Percentiles rank a stretch among this genome's conserved stretches.
Evolutionary conservation across 768 basidiomycete genomes (phyloP).

Genomic region (Pisolithus sp.): DNA sequence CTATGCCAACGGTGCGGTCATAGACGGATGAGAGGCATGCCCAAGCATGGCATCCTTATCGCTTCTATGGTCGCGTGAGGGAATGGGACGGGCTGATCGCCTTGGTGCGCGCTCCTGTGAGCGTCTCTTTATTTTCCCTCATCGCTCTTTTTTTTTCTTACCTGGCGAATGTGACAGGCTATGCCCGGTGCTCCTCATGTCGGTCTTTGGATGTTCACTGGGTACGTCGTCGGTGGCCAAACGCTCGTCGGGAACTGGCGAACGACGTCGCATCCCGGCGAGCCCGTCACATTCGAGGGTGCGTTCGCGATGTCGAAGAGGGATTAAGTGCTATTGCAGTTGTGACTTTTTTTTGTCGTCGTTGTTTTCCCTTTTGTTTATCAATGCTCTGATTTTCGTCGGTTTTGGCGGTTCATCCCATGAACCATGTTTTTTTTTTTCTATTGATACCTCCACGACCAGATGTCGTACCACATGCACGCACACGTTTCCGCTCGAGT

Average conservation of each 20-base stretch:
- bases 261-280: slow-evolving; percentile 27
- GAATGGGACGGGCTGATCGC: slow-evolving; percentile 56
- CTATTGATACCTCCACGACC: too few relatives aligned
- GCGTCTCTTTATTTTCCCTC: background rate
- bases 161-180: slow-evolving; percentile 1
- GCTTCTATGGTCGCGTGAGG: slow-evolving; percentile 48
- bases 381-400: too few relatives aligned
- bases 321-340: slow-evolving; percentile 9
- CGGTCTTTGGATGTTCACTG: slow-evolving; percentile 49
- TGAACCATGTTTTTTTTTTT: too few relatives aligned
- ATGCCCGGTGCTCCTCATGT: slow-evolving; percentile 6
- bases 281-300: slow-evolving; percentile 48
- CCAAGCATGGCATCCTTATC: slow-evolving; percentile 42
- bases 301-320: slow-evolving; percentile 56
- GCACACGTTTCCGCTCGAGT: too few relatives aligned
- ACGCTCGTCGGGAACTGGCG: slow-evolving; percentile 76
- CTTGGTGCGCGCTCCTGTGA: slow-evolving; percentile 38
- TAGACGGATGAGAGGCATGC: slow-evolving; percentile 46
- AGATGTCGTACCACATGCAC: too few relatives aligned
- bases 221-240: slow-evolving; percentile 59
- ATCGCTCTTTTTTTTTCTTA: background rate
- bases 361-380: too few relatives aligned
- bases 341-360: too few relatives aligned
- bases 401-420: too few relatives aligned
- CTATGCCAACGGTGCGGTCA: background rate